Base-by-base conservation (phyloP, 2,329 filamentous ascomycete genomes). In the Aspergillus jensenii region DNA sequence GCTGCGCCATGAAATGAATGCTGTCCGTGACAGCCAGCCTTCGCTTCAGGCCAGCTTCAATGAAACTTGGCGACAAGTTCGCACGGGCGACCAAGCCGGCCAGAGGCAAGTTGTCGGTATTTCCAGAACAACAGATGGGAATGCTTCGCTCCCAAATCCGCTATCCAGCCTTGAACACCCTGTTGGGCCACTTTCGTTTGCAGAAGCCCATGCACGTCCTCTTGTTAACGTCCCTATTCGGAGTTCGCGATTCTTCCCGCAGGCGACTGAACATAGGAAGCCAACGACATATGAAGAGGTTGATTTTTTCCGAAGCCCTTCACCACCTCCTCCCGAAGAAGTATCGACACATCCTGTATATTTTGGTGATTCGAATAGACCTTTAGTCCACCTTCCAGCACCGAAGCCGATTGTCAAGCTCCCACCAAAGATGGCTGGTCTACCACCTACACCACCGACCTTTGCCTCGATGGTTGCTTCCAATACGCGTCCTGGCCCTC, bases 381-480 rank as follows among this genome's bases (percentile, higher is more conserved):
- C 85, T 3, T 68, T 82, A 44, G 84, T 88, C 48, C 82, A 81
- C 64, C 75, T 88, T 41, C 85, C 85, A 3, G 78, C 73, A 31
- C 82, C 83, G 14, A 84, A 88, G 55, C 90, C 91, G 33, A 84
- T 91, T 25, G 93, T 98, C 12, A 91, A 88, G 69, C 82, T 98
- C 4, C 93, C 91, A 3, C 91, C 90, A 7, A 76, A 79, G 17
- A 71, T 76, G 49, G 69, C 78, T 21, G 69, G 72, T 56, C 71
- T 78, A 46, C 76, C 78, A 39, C 66, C 75, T 50, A 79, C 78
- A 37, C 77, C 80, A 11, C 76, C 79, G 63, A 67, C 74, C 51
- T 68, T 82, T 74, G 67, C 82, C 73, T 73, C 73, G 41, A 71
- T 76, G 75, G 70, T 71, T 61, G 70, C 75, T 47, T 70, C 76